A percentile compares a stretch with the other conserved stretches of the same genome.
Evolutionary conservation across 225 moss, liverwort and hornwort genomes (phyloP).

Genomic region (Anthoceros angustus): DNA sequence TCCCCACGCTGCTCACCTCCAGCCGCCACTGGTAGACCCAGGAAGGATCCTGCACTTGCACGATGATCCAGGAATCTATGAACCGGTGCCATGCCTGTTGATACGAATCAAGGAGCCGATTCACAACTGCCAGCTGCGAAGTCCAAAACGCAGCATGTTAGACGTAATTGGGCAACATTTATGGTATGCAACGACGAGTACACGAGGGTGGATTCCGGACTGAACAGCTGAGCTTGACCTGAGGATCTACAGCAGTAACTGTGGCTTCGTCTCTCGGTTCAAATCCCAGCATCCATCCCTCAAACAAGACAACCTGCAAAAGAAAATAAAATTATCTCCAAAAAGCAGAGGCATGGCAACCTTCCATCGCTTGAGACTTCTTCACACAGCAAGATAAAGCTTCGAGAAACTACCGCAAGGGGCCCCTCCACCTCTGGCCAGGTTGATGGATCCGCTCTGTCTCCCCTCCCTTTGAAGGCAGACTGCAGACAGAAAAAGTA

Average conservation of each 20-base stretch:
- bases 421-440: constrained; percentile 66
- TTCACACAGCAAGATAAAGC: neutral
- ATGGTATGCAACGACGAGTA: neutral
- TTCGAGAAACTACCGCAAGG: constrained; percentile 35
- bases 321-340: neutral
- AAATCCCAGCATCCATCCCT: constrained; percentile 96
- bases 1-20: constrained; percentile 27
- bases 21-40: constrained; percentile 79
- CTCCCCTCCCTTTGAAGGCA: constrained; percentile 52
- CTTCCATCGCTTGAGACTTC: neutral
- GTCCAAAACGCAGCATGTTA: neutral
- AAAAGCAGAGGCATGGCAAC: neutral
- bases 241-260: constrained; percentile 48
- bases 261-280: constrained; percentile 42
- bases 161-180: neutral
- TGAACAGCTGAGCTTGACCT: constrained; percentile 19
- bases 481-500: constrained; percentile 26
- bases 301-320: constrained; percentile 71
- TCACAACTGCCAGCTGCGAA: constrained; percentile 45
- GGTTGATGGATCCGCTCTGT: constrained; percentile 54
- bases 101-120: constrained; percentile 41
- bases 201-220: neutral
- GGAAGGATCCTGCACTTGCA: constrained; percentile 52
- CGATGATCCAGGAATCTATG: constrained; percentile 63
- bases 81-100: constrained; percentile 61